phyloP scores from a whole-genome alignment of 306 rosid species.

The Quercus alba region DNA sequence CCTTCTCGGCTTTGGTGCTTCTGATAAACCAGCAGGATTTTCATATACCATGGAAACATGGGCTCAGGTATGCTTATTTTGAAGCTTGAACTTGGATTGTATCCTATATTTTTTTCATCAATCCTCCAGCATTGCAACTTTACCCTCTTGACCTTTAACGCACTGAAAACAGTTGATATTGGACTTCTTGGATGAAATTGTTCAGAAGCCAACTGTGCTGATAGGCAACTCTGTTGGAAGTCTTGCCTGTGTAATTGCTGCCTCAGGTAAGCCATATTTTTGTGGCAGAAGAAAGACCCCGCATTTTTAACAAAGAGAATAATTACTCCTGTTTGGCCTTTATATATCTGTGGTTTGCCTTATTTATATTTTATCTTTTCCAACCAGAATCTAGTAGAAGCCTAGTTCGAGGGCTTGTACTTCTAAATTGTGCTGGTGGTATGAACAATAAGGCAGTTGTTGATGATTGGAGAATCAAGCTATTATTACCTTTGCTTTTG shows the following conservation, averaged over 20 bases:
- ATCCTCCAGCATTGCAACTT: constrained; percentile 6
- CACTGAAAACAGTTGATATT: constrained; percentile 60
- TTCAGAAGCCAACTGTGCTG: constrained; percentile 76
- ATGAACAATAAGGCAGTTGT: constrained; percentile 95
- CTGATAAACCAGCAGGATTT: constrained; percentile 81
- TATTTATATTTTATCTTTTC: constrained; percentile 24
- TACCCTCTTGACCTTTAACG: constrained; percentile 1
- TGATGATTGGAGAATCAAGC: constrained; percentile 95
- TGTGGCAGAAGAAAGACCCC: constrained; percentile 3
- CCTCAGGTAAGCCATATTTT: constrained; percentile 56
- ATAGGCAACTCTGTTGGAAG: constrained; percentile 95
- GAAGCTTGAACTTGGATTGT: constrained; percentile 7
- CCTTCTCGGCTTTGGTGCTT: constrained; percentile 93
- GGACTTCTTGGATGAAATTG: constrained; percentile 75
- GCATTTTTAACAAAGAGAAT: not conserved
- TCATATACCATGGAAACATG: constrained; percentile 88
- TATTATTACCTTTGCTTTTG: constrained; percentile 73
- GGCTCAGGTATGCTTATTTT: constrained; percentile 55
- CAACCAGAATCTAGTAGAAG: constrained; percentile 57
- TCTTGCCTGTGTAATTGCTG: constrained; percentile 91
- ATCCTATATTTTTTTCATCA: not conserved
- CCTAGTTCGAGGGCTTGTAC: constrained; percentile 69
- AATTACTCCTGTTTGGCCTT: not conserved
- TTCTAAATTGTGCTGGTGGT: constrained; percentile 88
- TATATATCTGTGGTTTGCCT: constrained; percentile 15